These are phyloP conservation scores for Biscogniauxia mediterranea DNA, from an alignment of 2,329 filamentous ascomycete species.

Conservation along the genomic window DNA sequence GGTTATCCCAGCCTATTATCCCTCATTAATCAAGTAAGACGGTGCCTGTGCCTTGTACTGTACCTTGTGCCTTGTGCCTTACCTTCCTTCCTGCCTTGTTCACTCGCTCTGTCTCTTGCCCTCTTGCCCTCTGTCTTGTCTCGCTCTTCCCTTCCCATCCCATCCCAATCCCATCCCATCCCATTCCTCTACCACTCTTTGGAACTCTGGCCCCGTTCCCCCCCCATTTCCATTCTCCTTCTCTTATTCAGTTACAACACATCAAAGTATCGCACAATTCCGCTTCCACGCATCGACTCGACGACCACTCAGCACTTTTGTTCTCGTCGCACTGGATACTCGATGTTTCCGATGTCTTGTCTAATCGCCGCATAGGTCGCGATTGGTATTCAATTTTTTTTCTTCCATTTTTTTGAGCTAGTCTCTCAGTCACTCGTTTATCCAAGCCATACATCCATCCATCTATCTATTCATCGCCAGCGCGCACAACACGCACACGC, in stretches of 20 bases:
- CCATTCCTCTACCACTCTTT: constrained; percentile 8
- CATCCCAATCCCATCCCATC: constrained; percentile 7
- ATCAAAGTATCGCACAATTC: constrained; percentile 11
- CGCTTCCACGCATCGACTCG: constrained; percentile 7
- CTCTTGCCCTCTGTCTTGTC: neutral
- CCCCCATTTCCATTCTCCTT: constrained; percentile 1
- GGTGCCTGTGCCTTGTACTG: neutral
- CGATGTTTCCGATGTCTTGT: constrained; percentile 26
- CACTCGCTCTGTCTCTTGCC: neutral
- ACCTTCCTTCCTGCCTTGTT: neutral
- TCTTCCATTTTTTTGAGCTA: constrained; percentile 40
- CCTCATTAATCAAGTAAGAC: constrained; percentile 19
- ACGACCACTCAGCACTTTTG: constrained; percentile 5
- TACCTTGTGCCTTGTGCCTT: neutral
- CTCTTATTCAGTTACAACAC: constrained; percentile 10
- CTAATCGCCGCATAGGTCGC: constrained; percentile 27
- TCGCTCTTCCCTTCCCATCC: neutral
- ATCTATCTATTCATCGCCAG: constrained; percentile 11
- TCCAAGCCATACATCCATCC: constrained; percentile 31
- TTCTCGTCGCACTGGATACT: constrained; percentile 18
- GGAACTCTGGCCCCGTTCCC: constrained; percentile 4
- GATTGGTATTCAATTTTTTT: constrained; percentile 27
- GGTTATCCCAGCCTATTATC: constrained; percentile 5
- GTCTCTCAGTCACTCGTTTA: constrained; percentile 48
- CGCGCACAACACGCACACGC: neutral